Percentiles rank a stretch among this genome's conserved stretches.
phyloP scores from a whole-genome alignment of 768 basidiomycete species.

The Mycena epipterygia region DNA sequence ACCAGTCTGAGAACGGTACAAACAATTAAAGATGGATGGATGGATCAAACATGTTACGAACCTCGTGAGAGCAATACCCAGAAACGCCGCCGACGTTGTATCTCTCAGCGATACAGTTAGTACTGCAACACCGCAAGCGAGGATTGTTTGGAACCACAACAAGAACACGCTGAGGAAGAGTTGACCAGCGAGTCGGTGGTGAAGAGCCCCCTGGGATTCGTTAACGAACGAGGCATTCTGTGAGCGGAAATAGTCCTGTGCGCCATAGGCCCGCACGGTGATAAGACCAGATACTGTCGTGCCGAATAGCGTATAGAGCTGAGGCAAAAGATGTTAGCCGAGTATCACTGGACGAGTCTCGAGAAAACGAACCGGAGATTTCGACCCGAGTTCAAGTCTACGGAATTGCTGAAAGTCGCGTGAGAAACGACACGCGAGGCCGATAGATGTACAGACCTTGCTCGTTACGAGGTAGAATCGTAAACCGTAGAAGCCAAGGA shows the following conservation, averaged over 20 bases:
- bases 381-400: conserved; percentile 22
- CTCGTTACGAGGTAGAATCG: conserved; percentile 28
- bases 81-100: conserved; percentile 14
- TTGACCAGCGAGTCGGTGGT: conserved; percentile 20
- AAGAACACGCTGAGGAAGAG: conserved; percentile 27
- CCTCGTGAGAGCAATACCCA: conserved; percentile 21
- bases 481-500: conserved; percentile 9
- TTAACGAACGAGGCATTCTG: conserved; percentile 25
- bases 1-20: conserved; percentile 6
- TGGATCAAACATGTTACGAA: background rate
- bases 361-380: conserved; percentile 22
- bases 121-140: conserved; percentile 19
- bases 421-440: background rate
- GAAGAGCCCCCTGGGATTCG: conserved; percentile 25
- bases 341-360: background rate
- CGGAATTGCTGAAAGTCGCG: conserved; percentile 27
- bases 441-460: conserved; percentile 18
- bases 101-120: conserved; percentile 22
- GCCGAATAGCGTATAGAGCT: conserved; percentile 29
- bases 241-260: background rate
- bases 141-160: conserved; percentile 26
- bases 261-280: conserved; percentile 8
- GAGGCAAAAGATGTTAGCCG: background rate
- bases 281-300: conserved; percentile 22
- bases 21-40: background rate